Evolutionary conservation across 768 basidiomycete genomes (phyloP).

Genomic region (Chalciporus chontae): DNA sequence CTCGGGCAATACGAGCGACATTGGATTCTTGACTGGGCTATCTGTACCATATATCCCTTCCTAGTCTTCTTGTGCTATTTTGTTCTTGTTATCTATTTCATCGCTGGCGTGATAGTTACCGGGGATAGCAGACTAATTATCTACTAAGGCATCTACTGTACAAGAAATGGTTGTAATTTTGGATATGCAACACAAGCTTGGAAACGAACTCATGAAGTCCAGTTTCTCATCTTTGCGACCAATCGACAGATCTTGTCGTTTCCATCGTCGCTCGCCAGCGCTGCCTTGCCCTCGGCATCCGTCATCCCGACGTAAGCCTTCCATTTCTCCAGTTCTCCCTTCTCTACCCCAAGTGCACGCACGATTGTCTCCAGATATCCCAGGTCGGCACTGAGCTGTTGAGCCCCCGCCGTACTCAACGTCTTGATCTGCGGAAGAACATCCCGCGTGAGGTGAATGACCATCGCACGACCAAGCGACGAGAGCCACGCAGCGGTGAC

Average conservation of each 20-base stretch:
- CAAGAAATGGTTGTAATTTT: background rate
- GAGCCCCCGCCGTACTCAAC: conserved; percentile 64
- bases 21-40: conserved; percentile 2
- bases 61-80: conserved; percentile 16
- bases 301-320: conserved; percentile 62
- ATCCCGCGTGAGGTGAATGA: conserved; percentile 64
- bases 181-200: background rate
- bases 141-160: conserved; percentile 9
- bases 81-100: conserved; percentile 17
- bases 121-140: background rate
- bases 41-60: conserved; percentile 31
- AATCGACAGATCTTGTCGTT: conserved; percentile 15
- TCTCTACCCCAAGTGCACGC: conserved; percentile 85
- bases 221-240: conserved; percentile 34
- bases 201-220: conserved; percentile 12
- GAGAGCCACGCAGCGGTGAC: conserved; percentile 91
- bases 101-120: conserved; percentile 1
- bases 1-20: background rate
- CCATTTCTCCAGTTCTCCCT: conserved; percentile 77
- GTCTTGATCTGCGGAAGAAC: conserved; percentile 70
- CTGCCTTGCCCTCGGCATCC: conserved; percentile 38
- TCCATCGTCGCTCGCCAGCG: conserved; percentile 16
- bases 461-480: conserved; percentile 79
- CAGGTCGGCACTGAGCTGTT: conserved; percentile 83
- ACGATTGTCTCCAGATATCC: conserved; percentile 91